Conservation (phyloP, 495 filamentous ascomycete genomes). For the Daldinia childiae region DNA sequence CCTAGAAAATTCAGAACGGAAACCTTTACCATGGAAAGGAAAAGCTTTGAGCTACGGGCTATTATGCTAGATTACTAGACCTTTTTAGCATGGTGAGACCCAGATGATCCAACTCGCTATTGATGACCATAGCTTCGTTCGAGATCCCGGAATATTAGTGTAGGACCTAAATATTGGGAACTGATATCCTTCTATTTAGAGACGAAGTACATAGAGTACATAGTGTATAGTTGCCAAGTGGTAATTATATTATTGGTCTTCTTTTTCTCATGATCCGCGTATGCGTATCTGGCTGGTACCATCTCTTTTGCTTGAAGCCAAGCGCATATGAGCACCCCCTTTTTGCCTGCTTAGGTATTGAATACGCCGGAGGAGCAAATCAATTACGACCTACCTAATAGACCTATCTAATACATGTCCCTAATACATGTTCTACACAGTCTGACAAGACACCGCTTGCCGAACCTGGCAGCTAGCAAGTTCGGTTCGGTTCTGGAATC, state of each 20-base stretch:
- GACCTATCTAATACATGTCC: conserved; percentile 14
- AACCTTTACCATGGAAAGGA: conserved; percentile 33
- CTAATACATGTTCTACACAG: conserved; percentile 4
- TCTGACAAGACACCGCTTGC: conserved; percentile 39
- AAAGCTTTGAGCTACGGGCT: conserved; percentile 14
- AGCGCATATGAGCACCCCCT: conserved; percentile 9
- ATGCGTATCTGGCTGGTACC: conserved; percentile 7
- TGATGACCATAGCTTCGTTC: conserved; percentile 16
- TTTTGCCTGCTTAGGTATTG: conserved; percentile 31
- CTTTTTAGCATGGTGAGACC: conserved; percentile 23
- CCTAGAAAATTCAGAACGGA: conserved; percentile 16
- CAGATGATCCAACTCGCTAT: conserved; percentile 16
- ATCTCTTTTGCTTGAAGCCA: conserved; percentile 19
- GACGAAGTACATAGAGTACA: background rate
- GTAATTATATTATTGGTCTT: background rate
- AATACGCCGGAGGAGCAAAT: conserved; percentile 16
- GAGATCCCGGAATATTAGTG: conserved; percentile 21
- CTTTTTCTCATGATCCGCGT: background rate
- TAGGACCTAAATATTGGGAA: background rate
- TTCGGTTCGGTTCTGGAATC: conserved; percentile 45
- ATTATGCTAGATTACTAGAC: background rate
- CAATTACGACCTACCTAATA: conserved; percentile 20
- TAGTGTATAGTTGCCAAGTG: background rate
- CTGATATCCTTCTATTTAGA: conserved; percentile 14
- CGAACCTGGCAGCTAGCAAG: conserved; percentile 37